phyloP scores from a whole-genome alignment of 2,329 filamentous ascomycete species.

The Penicillium sp. region DNA sequence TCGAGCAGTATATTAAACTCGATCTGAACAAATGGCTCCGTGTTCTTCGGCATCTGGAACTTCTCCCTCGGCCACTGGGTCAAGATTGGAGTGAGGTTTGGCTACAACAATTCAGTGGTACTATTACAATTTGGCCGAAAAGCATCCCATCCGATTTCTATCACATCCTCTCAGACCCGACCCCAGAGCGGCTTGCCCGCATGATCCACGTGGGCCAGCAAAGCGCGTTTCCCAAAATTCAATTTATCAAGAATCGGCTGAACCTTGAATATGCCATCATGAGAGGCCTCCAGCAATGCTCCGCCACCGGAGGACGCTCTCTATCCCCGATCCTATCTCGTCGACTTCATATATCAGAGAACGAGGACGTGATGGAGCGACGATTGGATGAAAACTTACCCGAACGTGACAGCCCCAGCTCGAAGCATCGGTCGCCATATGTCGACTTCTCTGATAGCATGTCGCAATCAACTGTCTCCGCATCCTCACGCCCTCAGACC shows the following conservation, averaged over 20 bases:
- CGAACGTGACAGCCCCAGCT: slow-evolving; percentile 20
- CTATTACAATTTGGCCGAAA: slow-evolving; percentile 94
- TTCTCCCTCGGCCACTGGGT: slow-evolving; percentile 81
- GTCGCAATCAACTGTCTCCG: slow-evolving; percentile 20
- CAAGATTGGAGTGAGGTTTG: slow-evolving; percentile 97
- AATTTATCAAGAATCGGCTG: slow-evolving; percentile 83
- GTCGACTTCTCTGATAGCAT: slow-evolving; percentile 21
- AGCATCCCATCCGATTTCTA: slow-evolving; percentile 72
- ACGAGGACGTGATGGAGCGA: slow-evolving; percentile 20
- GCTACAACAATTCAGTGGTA: slow-evolving; percentile 91
- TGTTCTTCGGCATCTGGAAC: slow-evolving; percentile 83
- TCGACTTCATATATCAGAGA: slow-evolving; percentile 18
- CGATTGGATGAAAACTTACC: slow-evolving; percentile 28
- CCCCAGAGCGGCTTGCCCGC: slow-evolving; percentile 64
- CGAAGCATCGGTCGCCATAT: slow-evolving; percentile 22
- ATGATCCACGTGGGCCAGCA: slow-evolving; percentile 92
- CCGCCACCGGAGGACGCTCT: slow-evolving; percentile 23
- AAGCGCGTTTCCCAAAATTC: slow-evolving; percentile 82
- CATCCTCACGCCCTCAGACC: slow-evolving; percentile 21
- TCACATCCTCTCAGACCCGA: slow-evolving; percentile 81
- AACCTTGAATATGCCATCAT: slow-evolving; percentile 69
- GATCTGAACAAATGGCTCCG: slow-evolving; percentile 98
- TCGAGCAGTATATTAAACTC: slow-evolving; percentile 92
- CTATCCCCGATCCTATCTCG: slow-evolving; percentile 29
- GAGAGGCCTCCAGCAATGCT: slow-evolving; percentile 46